Conservation (phyloP, 805 yeast species). For the Blastobotrys parvus region DNA sequence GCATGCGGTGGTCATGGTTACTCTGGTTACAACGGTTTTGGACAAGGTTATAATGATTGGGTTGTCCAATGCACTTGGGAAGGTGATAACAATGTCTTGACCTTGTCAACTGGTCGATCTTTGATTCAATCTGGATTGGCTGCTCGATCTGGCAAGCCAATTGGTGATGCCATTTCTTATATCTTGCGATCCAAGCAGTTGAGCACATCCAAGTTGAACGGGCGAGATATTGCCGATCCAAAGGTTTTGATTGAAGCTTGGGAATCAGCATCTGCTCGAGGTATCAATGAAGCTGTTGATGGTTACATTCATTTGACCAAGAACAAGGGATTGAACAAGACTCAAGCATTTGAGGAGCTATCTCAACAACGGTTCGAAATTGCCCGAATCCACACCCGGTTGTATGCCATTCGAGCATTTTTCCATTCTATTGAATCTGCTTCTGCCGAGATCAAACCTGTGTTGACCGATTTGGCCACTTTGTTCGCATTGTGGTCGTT, state of each 20-base stretch:
- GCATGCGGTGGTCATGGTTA: slow-evolving; percentile 96
- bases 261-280: slow-evolving; percentile 29
- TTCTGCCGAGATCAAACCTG: slow-evolving; percentile 36
- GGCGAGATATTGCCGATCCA: slow-evolving; percentile 22
- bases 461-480: slow-evolving; percentile 46
- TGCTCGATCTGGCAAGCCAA: slow-evolving; percentile 35
- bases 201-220: slow-evolving; percentile 13
- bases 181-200: slow-evolving; percentile 23
- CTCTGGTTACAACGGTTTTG: slow-evolving; percentile 86
- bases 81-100: slow-evolving; percentile 87
- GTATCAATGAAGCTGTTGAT: slow-evolving; percentile 28
- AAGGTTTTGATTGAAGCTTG: slow-evolving; percentile 28
- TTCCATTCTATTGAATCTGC: slow-evolving; percentile 29
- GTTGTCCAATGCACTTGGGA: slow-evolving; percentile 99
- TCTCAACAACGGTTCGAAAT: slow-evolving; percentile 34
- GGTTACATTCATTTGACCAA: slow-evolving; percentile 19
- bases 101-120: slow-evolving; percentile 78
- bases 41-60: slow-evolving; percentile 84
- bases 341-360: slow-evolving; percentile 32
- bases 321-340: slow-evolving; percentile 20
- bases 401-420: slow-evolving; percentile 30
- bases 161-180: slow-evolving; percentile 41
- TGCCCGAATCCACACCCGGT: slow-evolving; percentile 33
- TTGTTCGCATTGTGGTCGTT: slow-evolving; percentile 58
- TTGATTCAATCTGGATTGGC: slow-evolving; percentile 43